These are phyloP conservation scores for Petunia axillaris DNA, from an alignment of 257 asterid species.

Conservation along the genomic window DNA sequence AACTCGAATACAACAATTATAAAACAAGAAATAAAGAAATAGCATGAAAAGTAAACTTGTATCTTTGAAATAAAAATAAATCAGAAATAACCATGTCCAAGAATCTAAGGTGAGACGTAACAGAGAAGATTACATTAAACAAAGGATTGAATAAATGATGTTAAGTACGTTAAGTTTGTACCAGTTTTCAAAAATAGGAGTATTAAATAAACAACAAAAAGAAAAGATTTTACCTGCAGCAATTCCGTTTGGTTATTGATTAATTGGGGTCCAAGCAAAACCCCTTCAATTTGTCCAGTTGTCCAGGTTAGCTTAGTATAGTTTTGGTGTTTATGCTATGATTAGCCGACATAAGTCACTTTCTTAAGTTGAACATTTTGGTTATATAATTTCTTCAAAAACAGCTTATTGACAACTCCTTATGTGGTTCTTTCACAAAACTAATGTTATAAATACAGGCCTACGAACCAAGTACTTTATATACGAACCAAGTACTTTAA, in stretches of 20 bases:
- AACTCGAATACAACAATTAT: no score
- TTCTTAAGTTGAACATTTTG: constrained; percentile 30
- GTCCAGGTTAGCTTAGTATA: constrained; percentile 17
- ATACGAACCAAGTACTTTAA: neutral
- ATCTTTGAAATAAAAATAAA: neutral
- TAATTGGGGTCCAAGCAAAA: constrained; percentile 10
- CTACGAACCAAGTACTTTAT: neutral
- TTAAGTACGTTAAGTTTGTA: neutral
- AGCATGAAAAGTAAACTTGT: neutral
- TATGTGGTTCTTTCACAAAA: neutral
- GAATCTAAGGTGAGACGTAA: neutral
- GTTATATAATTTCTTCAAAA: neutral
- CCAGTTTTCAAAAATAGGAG: neutral
- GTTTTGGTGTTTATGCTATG: constrained; percentile 10
- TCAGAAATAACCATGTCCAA: neutral
- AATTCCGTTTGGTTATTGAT: neutral
- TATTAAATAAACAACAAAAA: neutral
- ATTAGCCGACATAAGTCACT: constrained; percentile 39
- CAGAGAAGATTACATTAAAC: neutral
- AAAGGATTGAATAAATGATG: neutral
- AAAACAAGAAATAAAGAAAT: no score
- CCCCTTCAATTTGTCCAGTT: constrained; percentile 3
- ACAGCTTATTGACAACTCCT: constrained; percentile 33
- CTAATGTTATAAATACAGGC: constrained; percentile 29
- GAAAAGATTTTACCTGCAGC: neutral